Evolutionary conservation across 768 basidiomycete species (phyloP).

Genomic region (Neoboletus magnificus): DNA sequence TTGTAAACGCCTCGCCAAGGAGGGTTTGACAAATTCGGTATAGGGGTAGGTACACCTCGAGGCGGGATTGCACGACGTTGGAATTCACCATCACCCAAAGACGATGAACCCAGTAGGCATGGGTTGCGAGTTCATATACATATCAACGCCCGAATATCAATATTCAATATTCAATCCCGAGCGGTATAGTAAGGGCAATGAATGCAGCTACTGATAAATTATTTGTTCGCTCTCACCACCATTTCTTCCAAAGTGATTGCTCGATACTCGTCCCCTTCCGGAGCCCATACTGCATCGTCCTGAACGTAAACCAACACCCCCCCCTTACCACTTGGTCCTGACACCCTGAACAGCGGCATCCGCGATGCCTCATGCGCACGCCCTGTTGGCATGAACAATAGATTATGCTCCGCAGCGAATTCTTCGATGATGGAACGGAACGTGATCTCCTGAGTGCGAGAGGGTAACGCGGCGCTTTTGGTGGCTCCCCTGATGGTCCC

Average conservation of each 20-base stretch:
- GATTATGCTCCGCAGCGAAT: constrained; percentile 75
- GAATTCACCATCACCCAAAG: background rate
- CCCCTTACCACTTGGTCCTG: constrained; percentile 78
- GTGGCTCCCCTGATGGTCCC: constrained; percentile 30
- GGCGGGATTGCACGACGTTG: background rate
- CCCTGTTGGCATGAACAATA: constrained; percentile 87
- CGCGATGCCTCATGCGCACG: constrained; percentile 80
- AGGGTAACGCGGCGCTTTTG: constrained; percentile 38
- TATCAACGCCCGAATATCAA: too few relatives aligned
- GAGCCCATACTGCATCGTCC: constrained; percentile 93
- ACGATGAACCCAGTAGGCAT: background rate
- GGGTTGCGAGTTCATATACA: background rate
- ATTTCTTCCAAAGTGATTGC: constrained; percentile 88
- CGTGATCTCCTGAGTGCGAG: constrained; percentile 76
- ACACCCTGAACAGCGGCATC: constrained; percentile 87
- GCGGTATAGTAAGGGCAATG: background rate
- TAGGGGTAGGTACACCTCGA: background rate
- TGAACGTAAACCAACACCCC: constrained; percentile 86
- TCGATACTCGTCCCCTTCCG: constrained; percentile 59
- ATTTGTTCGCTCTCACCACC: constrained; percentile 59
- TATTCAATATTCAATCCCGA: background rate
- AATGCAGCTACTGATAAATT: background rate
- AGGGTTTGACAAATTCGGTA: background rate
- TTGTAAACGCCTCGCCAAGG: background rate
- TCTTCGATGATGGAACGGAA: constrained; percentile 95